phyloP scores from a whole-genome alignment of 2,329 filamentous ascomycete species.

The Talaromyces sp. region DNA sequence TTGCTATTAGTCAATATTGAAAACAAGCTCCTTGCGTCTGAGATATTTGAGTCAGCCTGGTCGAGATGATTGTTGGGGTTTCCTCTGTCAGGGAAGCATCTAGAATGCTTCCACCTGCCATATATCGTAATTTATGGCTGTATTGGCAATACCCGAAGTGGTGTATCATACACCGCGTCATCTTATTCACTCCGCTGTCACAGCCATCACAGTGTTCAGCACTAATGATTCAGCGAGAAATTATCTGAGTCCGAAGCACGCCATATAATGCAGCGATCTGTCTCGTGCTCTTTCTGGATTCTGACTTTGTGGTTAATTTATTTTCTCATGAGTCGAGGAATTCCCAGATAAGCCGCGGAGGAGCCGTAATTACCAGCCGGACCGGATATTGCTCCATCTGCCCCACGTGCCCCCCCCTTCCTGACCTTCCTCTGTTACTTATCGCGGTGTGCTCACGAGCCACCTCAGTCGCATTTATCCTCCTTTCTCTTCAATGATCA shows the following conservation, averaged over 20 bases:
- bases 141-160: not conserved
- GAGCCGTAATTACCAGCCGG: not conserved
- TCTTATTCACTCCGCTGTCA: not conserved
- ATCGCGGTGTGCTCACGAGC: not conserved
- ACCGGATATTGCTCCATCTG: constrained; percentile 4
- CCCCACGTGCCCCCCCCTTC: not conserved
- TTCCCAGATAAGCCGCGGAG: not conserved
- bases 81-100: not conserved
- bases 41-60: not conserved
- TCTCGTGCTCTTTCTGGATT: not conserved
- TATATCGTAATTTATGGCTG: constrained; percentile 3
- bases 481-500: not conserved
- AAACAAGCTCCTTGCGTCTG: not conserved
- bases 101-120: not conserved
- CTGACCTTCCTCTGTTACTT: not conserved
- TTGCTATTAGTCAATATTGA: not conserved
- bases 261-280: not conserved
- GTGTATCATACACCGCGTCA: not conserved
- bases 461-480: not conserved
- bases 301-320: not conserved
- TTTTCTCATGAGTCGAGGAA: not conserved
- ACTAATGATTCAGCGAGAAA: not conserved
- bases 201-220: not conserved
- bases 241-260: not conserved
- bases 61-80: not conserved